Base-by-base conservation (phyloP, 2,329 filamentous ascomycete genomes). In the Canariomyces notabilis region DNA sequence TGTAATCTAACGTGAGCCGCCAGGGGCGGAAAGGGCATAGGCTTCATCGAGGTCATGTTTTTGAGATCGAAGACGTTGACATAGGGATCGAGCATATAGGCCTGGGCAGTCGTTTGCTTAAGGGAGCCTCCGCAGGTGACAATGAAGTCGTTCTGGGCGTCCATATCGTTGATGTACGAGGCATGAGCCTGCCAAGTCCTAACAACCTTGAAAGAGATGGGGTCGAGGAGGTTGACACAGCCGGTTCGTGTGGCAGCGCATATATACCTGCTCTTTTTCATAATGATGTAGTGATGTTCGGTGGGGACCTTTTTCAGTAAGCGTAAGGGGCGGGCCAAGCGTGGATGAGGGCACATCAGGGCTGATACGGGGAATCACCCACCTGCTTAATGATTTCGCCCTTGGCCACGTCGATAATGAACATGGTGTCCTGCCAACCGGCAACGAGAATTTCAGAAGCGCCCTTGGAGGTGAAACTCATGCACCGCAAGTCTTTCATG, bases 1-100 rank as follows among this genome's bases (percentile, higher is more conserved):
- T 98, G 93, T 86, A 98, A 93, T 48, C 93, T 83, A 34, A 96
- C 90, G 69, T 89, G 95, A 29, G 93, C 91, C 31, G 91, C 93
- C 8, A 93, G 89, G 2, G 89, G 85, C 47, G 93, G 91, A 56
- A 85, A 98, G 0, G 93, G 88, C 34, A 98, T 91, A 0, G 93
- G 93, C 4, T 89, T 85, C 62, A 96, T 80, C 18, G 89, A 89
- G 15, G 81, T 79, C 70, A 96, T 79, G 37, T 89, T 93, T 68
- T 95, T 95, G 37, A 98, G 75, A 61, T 97, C 91, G 61, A 95
- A 97, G 26, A 97, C 89, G 57, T 96, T 95, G 49, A 95, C 88
- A 48, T 97, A 83, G 0, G 89, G 88, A 61, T 98, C 93, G 26
- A 94, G 79, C 71, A 94, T 89, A 53, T 87, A 86, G 33, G 82